Percentiles rank a stretch among this genome's conserved stretches.
Evolutionary conservation across 192 early-diverging fungal species (phyloP).

Genomic region (Neocallimastix lanati): DNA sequence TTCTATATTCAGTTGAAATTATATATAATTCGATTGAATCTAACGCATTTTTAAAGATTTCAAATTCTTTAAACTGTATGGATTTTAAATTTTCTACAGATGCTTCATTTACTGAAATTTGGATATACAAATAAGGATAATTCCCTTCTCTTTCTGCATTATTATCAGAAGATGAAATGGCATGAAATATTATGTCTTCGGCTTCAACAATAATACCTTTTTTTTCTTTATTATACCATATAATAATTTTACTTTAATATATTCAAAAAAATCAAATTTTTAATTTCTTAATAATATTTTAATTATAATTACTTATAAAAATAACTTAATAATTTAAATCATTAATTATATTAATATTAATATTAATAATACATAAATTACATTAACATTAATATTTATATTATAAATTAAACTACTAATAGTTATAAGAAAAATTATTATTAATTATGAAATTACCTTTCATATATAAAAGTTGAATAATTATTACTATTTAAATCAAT

Average conservation of each 20-base stretch:
- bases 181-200: not conserved
- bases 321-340: too few relatives aligned
- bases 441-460: not conserved
- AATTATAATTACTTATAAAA: too few relatives aligned
- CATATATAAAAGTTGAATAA: not conserved
- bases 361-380: too few relatives aligned
- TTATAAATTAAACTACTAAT: too few relatives aligned
- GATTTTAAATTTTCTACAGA: not conserved
- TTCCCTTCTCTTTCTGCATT: not conserved
- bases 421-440: too few relatives aligned
- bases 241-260: not conserved
- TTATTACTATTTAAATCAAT: not conserved
- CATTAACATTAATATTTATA: too few relatives aligned
- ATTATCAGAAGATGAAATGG: not conserved
- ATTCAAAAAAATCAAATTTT: too few relatives aligned
- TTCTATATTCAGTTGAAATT: not conserved
- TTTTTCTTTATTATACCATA: not conserved
- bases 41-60: not conserved
- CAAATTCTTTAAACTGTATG: not conserved
- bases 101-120: not conserved
- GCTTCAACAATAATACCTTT: not conserved
- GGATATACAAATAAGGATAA: not conserved
- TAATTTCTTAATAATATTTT: too few relatives aligned
- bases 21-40: not conserved
- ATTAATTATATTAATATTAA: too few relatives aligned